Evolutionary conservation across 2,329 filamentous ascomycete species (phyloP), one percentile per base, ranked within the genome.

Genomic region (Pestalotiopsis sp.): DNA sequence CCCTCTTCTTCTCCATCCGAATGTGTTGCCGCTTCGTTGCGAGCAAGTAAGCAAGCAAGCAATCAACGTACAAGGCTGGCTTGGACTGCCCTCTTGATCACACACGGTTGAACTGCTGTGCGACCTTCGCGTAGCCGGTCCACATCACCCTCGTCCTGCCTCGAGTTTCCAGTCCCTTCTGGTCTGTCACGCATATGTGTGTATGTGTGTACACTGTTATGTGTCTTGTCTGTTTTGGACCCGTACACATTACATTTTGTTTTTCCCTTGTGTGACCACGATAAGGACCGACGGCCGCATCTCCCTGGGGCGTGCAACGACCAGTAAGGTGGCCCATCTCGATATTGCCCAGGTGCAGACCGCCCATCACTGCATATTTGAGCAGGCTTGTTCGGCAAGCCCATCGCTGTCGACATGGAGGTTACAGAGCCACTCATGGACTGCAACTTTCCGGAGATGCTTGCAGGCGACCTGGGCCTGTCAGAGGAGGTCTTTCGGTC

Each of bases 391-490:
- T n/a, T 52, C 60, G 20, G 70, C 57, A 66, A 49, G 27, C 31
- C 38, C n/a, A 74, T 72, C 68, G 70, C 69, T 45, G 64, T 66
- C 72, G 68, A 57, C 62, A 71, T 72, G 70, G 71, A 70, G 41
- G 61, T 64, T 64, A 68, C 72, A 67, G 74, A 77, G 68, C 73
- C 72, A 70, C 67, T 75, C 71, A 78, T 76, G 73, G 79, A 78
- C 64, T 83, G 82, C 74, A 89, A 84, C 76, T 79, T 90, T 20
- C 85, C 87, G 2, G 88, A 90, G 76, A 73, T 88, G 52, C 79
- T 90, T n/a, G 87, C 83, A 6, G 82, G 80, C 69, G 86, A 90
- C 70, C 78, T 89, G 60, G 84, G 87, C 73, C 73, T 80, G 25
- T 87, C 85, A 20, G 79, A 79, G 64, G 77, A 80, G 11, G 74